Base-by-base conservation (phyloP, 768 basidiomycete genomes). In the Peribolospora kevripleyi region DNA sequence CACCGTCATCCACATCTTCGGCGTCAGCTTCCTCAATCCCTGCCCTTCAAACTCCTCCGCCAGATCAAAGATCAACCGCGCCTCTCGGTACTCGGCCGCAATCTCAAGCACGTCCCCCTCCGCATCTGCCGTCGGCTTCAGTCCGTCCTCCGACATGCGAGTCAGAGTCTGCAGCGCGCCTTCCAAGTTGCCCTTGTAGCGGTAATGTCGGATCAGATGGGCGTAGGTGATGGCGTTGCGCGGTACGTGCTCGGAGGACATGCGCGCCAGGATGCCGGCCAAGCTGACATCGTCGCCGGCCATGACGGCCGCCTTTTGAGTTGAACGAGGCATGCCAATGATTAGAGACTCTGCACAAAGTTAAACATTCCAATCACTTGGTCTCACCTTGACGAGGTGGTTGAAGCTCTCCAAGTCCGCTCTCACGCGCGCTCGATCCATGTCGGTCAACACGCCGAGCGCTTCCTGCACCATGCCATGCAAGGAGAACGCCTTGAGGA, bases 31-130 rank as follows among this genome's bases (percentile, higher is more conserved):
- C 42, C 79, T 73, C 39, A 73, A 66, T 4, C 77, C 74, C 5
- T 69, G 62, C 45, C 66, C 61, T 61, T 87, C 84, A 53, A 75
- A 82, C 57, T 73, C 68, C 3, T 70, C 66, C 0, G 79, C 77
- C 10, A 88, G 63, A 53, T 86, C 84, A 50, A 84, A 65, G 3
- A 84, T 84, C 37, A 88, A 71, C 51, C 76, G 73, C 0, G 82
- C 73, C 55, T 73, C 69, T 25, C 76, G 75, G 50, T 70, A 65
- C 0, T 72, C 63, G 4, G 80, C 74, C 3, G 78, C 76, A 38
- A 77, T 63, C 7, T 64, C 61, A 51, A 85, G 71, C 48, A 83
- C 65, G 7, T 64, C 68, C 57, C 78, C 73, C 0, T 73, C 72
- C 4, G 75, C 71, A 7, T 66, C 63, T 9, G 77, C 64, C 14